Conservation (phyloP, 2,329 filamentous ascomycete genomes). For the Ceratocystiopsis brevicomis region DNA sequence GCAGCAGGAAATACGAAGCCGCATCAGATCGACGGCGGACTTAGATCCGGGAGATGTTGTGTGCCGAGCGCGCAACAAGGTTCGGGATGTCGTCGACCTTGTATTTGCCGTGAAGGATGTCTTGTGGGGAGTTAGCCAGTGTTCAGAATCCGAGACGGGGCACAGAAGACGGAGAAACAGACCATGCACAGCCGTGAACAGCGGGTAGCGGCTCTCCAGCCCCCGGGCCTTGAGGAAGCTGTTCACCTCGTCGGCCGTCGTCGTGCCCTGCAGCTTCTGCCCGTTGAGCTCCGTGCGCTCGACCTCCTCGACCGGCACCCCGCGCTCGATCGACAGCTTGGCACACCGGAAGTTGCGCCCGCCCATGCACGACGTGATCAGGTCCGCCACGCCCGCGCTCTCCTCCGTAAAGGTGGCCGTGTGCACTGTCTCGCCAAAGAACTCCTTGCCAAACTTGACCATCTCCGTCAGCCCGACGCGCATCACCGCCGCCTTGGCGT, state of each 20-base stretch:
- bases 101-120: constrained; percentile 58
- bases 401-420: constrained; percentile 90
- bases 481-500: constrained; percentile 97
- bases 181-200: constrained; percentile 74
- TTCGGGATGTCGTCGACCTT: constrained; percentile 65
- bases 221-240: constrained; percentile 65
- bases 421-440: constrained; percentile 69
- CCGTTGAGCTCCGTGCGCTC: constrained; percentile 84
- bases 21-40: no score
- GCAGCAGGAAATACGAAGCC: no score
- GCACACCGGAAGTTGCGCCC: constrained; percentile 91
- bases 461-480: constrained; percentile 89
- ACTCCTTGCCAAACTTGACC: constrained; percentile 86
- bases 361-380: constrained; percentile 84
- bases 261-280: constrained; percentile 89
- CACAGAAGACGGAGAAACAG: not conserved
- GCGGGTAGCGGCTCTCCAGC: constrained; percentile 65
- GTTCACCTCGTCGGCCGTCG: constrained; percentile 81
- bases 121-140: constrained; percentile 6
- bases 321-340: constrained; percentile 65
- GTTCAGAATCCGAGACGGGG: no score
- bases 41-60: not conserved
- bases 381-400: constrained; percentile 81
- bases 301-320: constrained; percentile 66
- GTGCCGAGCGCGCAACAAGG: constrained; percentile 26